Conservation (phyloP, 148 eudicot species). For the Persicaria tinctoria region DNA sequence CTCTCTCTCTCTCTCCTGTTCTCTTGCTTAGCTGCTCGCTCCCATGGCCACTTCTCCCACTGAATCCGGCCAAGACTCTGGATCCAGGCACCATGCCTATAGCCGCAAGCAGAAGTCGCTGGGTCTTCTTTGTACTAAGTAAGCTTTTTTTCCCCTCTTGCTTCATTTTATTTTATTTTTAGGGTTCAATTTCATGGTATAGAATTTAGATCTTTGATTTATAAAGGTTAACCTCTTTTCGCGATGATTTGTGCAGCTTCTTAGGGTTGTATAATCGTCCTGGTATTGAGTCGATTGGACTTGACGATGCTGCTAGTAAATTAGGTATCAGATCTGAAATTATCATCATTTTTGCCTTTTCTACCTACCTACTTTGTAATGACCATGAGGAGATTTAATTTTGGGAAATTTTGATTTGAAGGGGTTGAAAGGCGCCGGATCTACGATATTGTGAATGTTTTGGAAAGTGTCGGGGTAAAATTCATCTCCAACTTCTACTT, state of each 20-base stretch:
- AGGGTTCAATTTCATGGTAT: not conserved
- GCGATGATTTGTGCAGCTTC: conserved; percentile 45
- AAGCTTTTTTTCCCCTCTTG: conserved; percentile 10
- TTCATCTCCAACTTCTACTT: not conserved
- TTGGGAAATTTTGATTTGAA: conserved; percentile 18
- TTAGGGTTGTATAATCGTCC: conserved; percentile 82
- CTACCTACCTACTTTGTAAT: not conserved
- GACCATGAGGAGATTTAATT: not conserved
- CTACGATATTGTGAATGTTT: conserved; percentile 92
- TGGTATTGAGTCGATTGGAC: conserved; percentile 71
- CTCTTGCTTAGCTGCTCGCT: not conserved
- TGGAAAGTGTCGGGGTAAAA: conserved; percentile 90
- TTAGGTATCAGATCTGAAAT: conserved; percentile 44
- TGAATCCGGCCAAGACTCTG: conserved; percentile 26
- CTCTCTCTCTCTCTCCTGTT: not conserved
- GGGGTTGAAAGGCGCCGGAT: conserved; percentile 98
- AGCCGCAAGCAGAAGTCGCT: conserved; percentile 86
- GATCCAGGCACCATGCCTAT: conserved; percentile 46
- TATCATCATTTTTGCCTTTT: not conserved
- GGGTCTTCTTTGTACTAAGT: conserved; percentile 94
- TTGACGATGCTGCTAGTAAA: conserved; percentile 78
- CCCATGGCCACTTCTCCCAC: conserved; percentile 31
- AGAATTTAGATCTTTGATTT: not conserved
- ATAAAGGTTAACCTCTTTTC: not conserved
- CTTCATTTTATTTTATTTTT: not conserved